Evolutionary conservation across 306 rosid species (phyloP).

Genomic region (Vicia villosa): DNA sequence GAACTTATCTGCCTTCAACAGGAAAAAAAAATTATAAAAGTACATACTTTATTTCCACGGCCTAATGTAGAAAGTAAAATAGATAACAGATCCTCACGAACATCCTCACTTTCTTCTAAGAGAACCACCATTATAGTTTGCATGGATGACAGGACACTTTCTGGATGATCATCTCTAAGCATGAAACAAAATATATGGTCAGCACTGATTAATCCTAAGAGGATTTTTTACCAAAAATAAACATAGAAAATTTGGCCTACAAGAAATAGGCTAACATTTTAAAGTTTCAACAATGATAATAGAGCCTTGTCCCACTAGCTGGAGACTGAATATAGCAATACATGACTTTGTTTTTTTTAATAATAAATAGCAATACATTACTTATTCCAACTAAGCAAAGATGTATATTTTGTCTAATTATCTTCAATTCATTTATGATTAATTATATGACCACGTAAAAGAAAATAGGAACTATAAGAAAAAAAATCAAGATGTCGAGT

Average conservation of each 20-base stretch:
- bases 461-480: not conserved
- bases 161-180: slow-evolving; percentile 94
- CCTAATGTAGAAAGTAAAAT: slow-evolving; percentile 76
- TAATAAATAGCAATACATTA: slow-evolving; percentile 15
- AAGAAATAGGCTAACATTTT: slow-evolving; percentile 26
- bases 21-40: slow-evolving; percentile 29
- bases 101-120: slow-evolving; percentile 95
- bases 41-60: slow-evolving; percentile 74
- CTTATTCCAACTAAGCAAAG: slow-evolving; percentile 26
- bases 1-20: slow-evolving; percentile 27
- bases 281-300: slow-evolving; percentile 28
- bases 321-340: slow-evolving; percentile 14
- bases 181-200: slow-evolving; percentile 34
- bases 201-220: slow-evolving; percentile 19
- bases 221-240: slow-evolving; percentile 2
- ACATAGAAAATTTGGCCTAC: slow-evolving; percentile 2
- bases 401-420: slow-evolving; percentile 20
- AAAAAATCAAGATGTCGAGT: slow-evolving; percentile 13
- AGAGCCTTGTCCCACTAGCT: slow-evolving; percentile 15
- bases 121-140: slow-evolving; percentile 91
- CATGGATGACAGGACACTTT: slow-evolving; percentile 91
- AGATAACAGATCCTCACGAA: slow-evolving; percentile 68
- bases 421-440: slow-evolving; percentile 8
- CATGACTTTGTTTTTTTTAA: not conserved
- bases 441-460: not conserved